Base-by-base conservation (phyloP, 108 stramenopile species). In the Schizochytrium sp. region DNA sequence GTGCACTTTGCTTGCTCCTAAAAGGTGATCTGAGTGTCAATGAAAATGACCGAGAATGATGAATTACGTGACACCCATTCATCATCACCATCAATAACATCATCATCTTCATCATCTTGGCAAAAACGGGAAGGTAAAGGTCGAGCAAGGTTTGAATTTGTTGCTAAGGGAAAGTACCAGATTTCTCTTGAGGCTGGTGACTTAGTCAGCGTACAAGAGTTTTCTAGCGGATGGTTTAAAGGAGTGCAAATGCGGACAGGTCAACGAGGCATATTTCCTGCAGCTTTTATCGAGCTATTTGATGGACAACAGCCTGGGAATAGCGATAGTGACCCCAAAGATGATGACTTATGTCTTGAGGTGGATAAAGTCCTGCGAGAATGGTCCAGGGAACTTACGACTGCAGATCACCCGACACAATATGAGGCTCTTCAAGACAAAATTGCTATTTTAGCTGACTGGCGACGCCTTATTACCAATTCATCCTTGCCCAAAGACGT, bases 141-240 rank as follows among this genome's bases (percentile, higher is more conserved):
- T 15, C 64, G 64, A 0, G 76, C 76, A 40, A 83, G 28, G 76
- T 55, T 55, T 28, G 55, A 38, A 53, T 83, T 83, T 1, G 2
- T 28, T 10, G 15, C 50, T 10, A n/a, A 53, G 28, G 76, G 76
- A 5, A 83, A 55, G 47, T 83, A 83, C 28, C 76, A 83, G 47
- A 83, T 83, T 53, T 5, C 76, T 17, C 76, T 83, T 38, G 76
- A 83, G 76, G 53, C 47, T 5, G 76, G 76, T 53, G 76, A 83
- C 47, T 40, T 55, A 0, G 76, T 83, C 0, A 53, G 38, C 13
- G 76, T 83, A 40, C 76, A 83, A 42, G 76, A 83, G 76, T 83
- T 83, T 53, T 83, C 76, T 7, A 83, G 76, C 28, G 76, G 76
- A 10, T 83, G 76, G 76, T 83, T 83, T 53, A 83, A 83, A 40